These are phyloP conservation scores for Candida tibetensis DNA, from an alignment of 805 yeast species.

Conservation along the genomic window DNA sequence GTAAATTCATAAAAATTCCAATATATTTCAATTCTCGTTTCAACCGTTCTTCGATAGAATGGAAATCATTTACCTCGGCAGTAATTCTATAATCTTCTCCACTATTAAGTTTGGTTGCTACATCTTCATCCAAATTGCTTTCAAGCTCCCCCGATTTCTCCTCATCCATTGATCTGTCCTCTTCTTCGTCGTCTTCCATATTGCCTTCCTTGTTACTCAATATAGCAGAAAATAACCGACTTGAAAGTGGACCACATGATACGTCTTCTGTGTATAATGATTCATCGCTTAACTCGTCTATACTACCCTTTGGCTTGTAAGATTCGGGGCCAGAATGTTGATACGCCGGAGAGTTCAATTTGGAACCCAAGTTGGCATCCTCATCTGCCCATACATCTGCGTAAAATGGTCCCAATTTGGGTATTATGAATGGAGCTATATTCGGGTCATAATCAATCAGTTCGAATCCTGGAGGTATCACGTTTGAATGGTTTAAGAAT, in stretches of 20 bases:
- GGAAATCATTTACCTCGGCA: conserved; percentile 61
- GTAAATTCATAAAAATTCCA: conserved; percentile 75
- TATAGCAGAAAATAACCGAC: conserved; percentile 79
- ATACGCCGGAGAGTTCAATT: conserved; percentile 47
- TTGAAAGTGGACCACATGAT: conserved; percentile 88
- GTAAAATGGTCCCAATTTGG: conserved; percentile 81
- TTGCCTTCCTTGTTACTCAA: conserved; percentile 41
- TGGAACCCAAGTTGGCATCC: conserved; percentile 48
- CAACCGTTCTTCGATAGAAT: conserved; percentile 79
- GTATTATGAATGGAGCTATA: conserved; percentile 71
- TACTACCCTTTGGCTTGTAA: conserved; percentile 56
- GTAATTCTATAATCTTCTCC: conserved; percentile 39
- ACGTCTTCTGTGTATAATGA: conserved; percentile 67
- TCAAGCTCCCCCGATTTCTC: conserved; percentile 10
- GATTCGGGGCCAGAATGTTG: conserved; percentile 43
- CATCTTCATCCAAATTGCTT: conserved; percentile 26
- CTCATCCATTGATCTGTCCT: conserved; percentile 15
- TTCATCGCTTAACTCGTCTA: conserved; percentile 57
- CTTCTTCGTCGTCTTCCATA: conserved; percentile 16
- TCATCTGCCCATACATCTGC: conserved; percentile 85
- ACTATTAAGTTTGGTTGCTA: conserved; percentile 35
- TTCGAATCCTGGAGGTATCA: conserved; percentile 51
- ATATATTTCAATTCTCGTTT: conserved; percentile 85
- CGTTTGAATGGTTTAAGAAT: conserved; percentile 60
- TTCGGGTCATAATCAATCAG: conserved; percentile 58